Conservation (phyloP, 108 stramenopile genomes). For the Epipyxis sp. region DNA sequence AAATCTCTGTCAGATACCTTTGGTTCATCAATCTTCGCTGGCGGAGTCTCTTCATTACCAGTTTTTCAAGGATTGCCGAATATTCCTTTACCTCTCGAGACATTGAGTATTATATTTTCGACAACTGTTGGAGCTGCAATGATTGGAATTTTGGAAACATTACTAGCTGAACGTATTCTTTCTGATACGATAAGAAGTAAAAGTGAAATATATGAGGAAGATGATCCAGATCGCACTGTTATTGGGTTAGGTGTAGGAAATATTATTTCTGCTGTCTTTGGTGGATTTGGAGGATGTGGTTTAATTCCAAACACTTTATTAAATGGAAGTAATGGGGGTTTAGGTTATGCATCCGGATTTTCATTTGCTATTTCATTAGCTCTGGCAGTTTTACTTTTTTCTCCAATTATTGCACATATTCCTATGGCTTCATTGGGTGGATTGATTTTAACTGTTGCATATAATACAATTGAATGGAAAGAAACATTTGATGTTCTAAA, state of each 20-base stretch:
- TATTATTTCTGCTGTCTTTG: constrained; percentile 38
- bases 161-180: constrained; percentile 47
- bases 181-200: constrained; percentile 41
- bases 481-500: background rate
- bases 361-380: constrained; percentile 50
- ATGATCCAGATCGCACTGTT: constrained; percentile 44
- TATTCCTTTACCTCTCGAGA: constrained; percentile 23
- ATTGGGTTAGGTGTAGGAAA: constrained; percentile 47
- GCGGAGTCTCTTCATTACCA: constrained; percentile 44
- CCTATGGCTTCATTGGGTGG: constrained; percentile 48
- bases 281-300: constrained; percentile 56
- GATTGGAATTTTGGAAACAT: constrained; percentile 49
- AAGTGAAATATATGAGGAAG: background rate
- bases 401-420: constrained; percentile 41
- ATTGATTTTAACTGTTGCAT: constrained; percentile 35
- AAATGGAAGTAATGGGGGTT: constrained; percentile 50
- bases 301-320: constrained; percentile 55
- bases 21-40: constrained; percentile 32
- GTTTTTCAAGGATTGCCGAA: constrained; percentile 35
- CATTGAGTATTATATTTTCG: constrained; percentile 35
- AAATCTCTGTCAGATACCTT: no score
- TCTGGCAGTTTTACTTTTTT: constrained; percentile 42
- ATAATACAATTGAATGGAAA: constrained; percentile 19
- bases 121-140: constrained; percentile 48
- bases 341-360: constrained; percentile 38